These are phyloP conservation scores for Tricholoma sp. DNA, from an alignment of 768 basidiomycete genomes.

Conservation along the genomic window DNA sequence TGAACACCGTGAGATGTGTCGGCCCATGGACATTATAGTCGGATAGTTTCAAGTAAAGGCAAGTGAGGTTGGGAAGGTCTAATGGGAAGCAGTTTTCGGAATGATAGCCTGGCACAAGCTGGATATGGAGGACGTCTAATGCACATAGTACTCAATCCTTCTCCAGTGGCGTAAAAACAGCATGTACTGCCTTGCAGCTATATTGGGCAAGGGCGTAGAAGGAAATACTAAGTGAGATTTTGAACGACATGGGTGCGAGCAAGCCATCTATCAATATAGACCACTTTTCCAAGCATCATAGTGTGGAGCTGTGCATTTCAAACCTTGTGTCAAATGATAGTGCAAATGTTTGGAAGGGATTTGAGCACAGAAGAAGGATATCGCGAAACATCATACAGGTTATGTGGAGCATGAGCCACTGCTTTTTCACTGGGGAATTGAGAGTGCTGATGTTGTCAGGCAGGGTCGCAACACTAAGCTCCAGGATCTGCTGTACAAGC, in stretches of 20 bases:
- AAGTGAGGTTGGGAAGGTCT: background rate
- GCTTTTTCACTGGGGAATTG: background rate
- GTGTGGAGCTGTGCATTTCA: background rate
- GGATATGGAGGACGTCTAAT: background rate
- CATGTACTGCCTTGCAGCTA: background rate
- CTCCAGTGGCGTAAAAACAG: background rate
- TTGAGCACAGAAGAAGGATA: background rate
- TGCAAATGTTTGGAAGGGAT: background rate
- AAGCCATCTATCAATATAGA: background rate
- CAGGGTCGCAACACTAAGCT: background rate
- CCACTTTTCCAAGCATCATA: background rate
- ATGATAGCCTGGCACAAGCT: background rate
- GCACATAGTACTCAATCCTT: background rate
- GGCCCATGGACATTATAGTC: background rate
- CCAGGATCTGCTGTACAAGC: background rate
- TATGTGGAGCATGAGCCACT: background rate
- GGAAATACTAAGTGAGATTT: background rate
- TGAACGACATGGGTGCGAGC: background rate
- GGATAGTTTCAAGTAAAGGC: background rate
- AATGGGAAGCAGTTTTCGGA: background rate
- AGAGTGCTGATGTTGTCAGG: background rate
- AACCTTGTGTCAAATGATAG: background rate
- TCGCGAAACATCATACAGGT: background rate
- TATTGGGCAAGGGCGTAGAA: background rate
- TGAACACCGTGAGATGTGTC: background rate